Evolutionary conservation across 345 rosid species (phyloP).

Genomic region (rapeseed (Brassica napus)): Da-Ae NC_063452.1:59779001-59779500

Average conservation of each 20-base stretch:
- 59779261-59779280: neutral
- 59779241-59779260: too few species aligned
- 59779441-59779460: constrained; percentile 59
- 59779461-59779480: constrained; percentile 42
- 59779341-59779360: constrained; percentile 29
- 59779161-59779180: constrained; percentile 15
- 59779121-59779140: constrained; percentile 26
- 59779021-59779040: constrained; percentile 75
- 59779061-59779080: constrained; percentile 76
- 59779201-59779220: neutral
- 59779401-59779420: constrained; percentile 72
- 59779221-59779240: constrained; percentile 1
- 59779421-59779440: constrained; percentile 85
- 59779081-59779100: constrained; percentile 15
- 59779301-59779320: constrained; percentile 10
- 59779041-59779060: constrained; percentile 81
- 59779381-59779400: constrained; percentile 96
- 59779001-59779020: constrained; percentile 99
- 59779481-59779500: constrained; percentile 77
- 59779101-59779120: constrained; percentile 4
- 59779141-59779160: constrained; percentile 13
- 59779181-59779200: constrained; percentile 9
- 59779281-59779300: constrained; percentile 22
- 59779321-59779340: constrained; percentile 31
- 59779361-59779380: constrained; percentile 54